phyloP scores from a whole-genome alignment of 2,329 filamentous ascomycete genomes.

The Arachnopeziza araneosa region DNA sequence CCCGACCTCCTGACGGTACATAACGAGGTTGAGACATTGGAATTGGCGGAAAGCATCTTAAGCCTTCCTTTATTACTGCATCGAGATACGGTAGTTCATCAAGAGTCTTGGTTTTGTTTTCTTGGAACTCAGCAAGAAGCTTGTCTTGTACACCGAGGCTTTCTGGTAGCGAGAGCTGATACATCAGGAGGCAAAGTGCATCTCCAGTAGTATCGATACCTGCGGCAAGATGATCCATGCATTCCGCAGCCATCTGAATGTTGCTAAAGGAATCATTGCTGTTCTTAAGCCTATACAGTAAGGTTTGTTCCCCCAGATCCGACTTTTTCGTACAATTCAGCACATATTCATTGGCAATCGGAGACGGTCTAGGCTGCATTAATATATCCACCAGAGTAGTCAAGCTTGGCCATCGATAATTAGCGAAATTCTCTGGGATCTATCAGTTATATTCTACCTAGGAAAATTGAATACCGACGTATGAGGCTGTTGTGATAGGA shows the following conservation, averaged over 20 bases:
- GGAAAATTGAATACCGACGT: slow-evolving; percentile 40
- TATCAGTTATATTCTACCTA: not conserved
- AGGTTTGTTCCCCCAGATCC: slow-evolving; percentile 47
- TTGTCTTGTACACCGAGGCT: slow-evolving; percentile 45
- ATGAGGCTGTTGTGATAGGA: slow-evolving; percentile 63
- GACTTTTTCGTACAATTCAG: slow-evolving; percentile 43
- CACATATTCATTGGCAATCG: slow-evolving; percentile 55
- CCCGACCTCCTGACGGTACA: slow-evolving; percentile 48
- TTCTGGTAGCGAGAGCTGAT: slow-evolving; percentile 59
- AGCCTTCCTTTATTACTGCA: slow-evolving; percentile 55
- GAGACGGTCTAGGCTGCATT: slow-evolving; percentile 51
- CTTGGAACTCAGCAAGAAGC: slow-evolving; percentile 47
- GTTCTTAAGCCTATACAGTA: slow-evolving; percentile 54
- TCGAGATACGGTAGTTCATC: slow-evolving; percentile 55
- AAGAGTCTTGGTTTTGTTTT: slow-evolving; percentile 34
- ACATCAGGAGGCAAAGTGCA: slow-evolving; percentile 64
- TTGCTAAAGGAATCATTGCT: slow-evolving; percentile 42
- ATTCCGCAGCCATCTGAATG: slow-evolving; percentile 59
- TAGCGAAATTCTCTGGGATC: slow-evolving; percentile 43
- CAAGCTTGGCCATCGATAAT: slow-evolving; percentile 83
- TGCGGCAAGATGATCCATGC: slow-evolving; percentile 64
- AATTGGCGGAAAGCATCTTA: slow-evolving; percentile 59
- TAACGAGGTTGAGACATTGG: slow-evolving; percentile 62
- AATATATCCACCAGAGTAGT: slow-evolving; percentile 94
- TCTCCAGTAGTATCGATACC: slow-evolving; percentile 70